Base-by-base conservation (phyloP, 495 filamentous ascomycete genomes). In the Aspergillus ostianus region DNA sequence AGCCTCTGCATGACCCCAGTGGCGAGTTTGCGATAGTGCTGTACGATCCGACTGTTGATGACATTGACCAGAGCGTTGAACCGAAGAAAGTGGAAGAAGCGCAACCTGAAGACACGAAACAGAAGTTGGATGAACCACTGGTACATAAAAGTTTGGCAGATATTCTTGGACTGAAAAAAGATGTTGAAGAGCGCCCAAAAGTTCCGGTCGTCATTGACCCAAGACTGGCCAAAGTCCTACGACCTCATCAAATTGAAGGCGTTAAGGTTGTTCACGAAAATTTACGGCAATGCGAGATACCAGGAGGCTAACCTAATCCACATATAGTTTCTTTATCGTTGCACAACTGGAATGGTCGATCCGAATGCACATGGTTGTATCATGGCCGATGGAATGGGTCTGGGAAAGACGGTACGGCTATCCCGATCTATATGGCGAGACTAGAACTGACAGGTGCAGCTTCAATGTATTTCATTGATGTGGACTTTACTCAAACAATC, bases 351-450 rank as follows among this genome's bases (percentile, higher is more conserved):
- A 6, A 81, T 98, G 83, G 87, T 98, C 63, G 94, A 99, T 69
- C 83, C 87, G 47, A 94, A 92, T 57, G 95, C 95, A 21, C 90
- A 97, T 74, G 94, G 94, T 0, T 98, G 94, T 70, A 99, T 99
- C 70, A 99, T 99, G 94, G 94, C 94, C 63, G 94, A 99, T 69
- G 94, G 97, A 66, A 99, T 99, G 94, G 94, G 94, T 48, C 74
- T 99, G 32, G 94, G 94, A 49, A 99, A 99, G 77, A 99, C 94
- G 13, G 80, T 96, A 77, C 50, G 75, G 44, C 21, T 13, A 41
- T 36, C 17, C 48, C 19, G 20, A 30, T 10, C 26, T 20, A 0
- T 50, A 18, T 27, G 47, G 17, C 17, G n/a, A 47, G 32, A 45
- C 41, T 12, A 13, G 27, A 77, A 17, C 78, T 90, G 41, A 81